phyloP scores from a whole-genome alignment of 257 asterid species.

The Ligustrum vulgare region DNA sequence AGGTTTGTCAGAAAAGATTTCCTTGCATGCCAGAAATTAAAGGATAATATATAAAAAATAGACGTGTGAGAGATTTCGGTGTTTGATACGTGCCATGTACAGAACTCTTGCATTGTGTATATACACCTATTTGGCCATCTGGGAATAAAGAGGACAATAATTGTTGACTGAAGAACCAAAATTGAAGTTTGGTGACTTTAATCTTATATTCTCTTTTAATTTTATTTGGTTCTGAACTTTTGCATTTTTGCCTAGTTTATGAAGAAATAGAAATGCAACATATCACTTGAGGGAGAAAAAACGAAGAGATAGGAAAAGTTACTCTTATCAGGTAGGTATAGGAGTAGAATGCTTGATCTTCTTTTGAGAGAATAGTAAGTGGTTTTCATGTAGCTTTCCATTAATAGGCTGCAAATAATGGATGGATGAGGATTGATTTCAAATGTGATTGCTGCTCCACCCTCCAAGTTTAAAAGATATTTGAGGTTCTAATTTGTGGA shows the following conservation, averaged over 20 bases:
- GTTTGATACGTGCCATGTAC: neutral
- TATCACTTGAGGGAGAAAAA: neutral
- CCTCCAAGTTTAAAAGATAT: neutral
- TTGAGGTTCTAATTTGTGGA: neutral
- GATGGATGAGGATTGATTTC: neutral
- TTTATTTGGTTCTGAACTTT: neutral
- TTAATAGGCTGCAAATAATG: neutral
- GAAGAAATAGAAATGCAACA: neutral
- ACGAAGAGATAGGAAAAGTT: neutral
- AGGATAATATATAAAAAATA: too few species aligned
- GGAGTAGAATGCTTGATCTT: neutral
- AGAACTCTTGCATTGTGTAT: neutral
- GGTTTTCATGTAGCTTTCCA: neutral
- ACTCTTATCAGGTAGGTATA: neutral
- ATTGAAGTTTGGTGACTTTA: neutral
- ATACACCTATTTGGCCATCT: neutral
- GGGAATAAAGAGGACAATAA: neutral
- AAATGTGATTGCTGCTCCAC: neutral
- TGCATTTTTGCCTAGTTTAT: neutral
- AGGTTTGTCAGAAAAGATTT: too few species aligned
- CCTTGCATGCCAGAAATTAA: too few species aligned
- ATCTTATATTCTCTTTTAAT: neutral
- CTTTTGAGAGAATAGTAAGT: neutral
- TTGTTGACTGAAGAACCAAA: neutral
- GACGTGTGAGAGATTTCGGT: neutral